A percentile compares a stretch with the other conserved stretches of the same genome.
Conservation (phyloP, 306 rosid species). For the Gynostemma pentaphyllum region DNA sequence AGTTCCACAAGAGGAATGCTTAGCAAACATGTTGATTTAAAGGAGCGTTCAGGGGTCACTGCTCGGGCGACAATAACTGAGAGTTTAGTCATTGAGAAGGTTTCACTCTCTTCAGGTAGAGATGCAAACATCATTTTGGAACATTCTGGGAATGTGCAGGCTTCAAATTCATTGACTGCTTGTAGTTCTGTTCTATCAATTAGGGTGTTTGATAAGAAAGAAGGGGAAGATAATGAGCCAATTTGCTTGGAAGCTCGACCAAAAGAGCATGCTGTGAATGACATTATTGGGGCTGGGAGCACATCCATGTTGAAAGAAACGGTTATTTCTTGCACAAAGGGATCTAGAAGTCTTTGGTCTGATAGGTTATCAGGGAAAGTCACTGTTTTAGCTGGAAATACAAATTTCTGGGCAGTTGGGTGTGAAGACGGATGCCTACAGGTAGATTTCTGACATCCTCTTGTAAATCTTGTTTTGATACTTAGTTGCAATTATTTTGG, state of each 20-base stretch:
- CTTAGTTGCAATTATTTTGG: not conserved
- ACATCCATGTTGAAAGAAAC: conserved; percentile 68
- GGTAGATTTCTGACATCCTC: conserved; percentile 26
- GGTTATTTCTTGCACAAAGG: conserved; percentile 66
- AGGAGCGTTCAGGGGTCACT: conserved; percentile 64
- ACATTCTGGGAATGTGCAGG: conserved; percentile 41
- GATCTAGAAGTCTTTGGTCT: conserved; percentile 67
- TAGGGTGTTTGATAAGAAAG: conserved; percentile 78
- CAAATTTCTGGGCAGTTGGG: conserved; percentile 94
- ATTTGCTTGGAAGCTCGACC: conserved; percentile 80
- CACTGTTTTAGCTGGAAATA: conserved; percentile 90
- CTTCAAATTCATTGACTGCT: conserved; percentile 43
- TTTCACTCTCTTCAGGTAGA: conserved; percentile 32
- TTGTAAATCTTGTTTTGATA: not conserved
- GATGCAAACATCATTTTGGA: conserved; percentile 59
- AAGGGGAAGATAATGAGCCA: conserved; percentile 52
- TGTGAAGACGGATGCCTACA: conserved; percentile 97
- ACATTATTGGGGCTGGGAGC: conserved; percentile 66
- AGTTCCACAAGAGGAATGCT: conserved; percentile 38
- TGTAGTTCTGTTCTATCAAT: conserved; percentile 50
- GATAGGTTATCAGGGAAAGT: conserved; percentile 89
- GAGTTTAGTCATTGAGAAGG: conserved; percentile 80
- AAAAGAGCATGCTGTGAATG: conserved; percentile 64
- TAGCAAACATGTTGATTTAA: conserved; percentile 41
- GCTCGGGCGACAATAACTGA: conserved; percentile 86